A percentile compares a stretch with the other conserved stretches of the same genome.
These are phyloP conservation scores for Oidiodendron maius DNA, from an alignment of 495 filamentous ascomycete genomes.

Conservation along the genomic window DNA sequence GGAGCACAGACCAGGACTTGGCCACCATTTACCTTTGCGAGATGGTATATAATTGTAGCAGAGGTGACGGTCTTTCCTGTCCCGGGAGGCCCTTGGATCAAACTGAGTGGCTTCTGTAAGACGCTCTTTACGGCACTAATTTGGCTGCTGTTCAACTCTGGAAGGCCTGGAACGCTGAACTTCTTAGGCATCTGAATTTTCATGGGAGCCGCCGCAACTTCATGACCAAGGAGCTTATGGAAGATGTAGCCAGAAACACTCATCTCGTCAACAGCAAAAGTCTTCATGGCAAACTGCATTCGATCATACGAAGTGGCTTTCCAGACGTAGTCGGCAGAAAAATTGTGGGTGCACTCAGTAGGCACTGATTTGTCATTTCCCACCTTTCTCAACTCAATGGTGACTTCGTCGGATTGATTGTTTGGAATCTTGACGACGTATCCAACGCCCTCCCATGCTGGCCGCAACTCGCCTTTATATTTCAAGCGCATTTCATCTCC, in stretches of 20 bases:
- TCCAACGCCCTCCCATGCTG: slow-evolving; percentile 95
- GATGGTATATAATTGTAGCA: slow-evolving; percentile 96
- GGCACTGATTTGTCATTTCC: slow-evolving; percentile 91
- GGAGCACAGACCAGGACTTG: slow-evolving; percentile 96
- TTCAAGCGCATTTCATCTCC: slow-evolving; percentile 98
- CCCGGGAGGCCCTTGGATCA: slow-evolving; percentile 95
- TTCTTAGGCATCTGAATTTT: slow-evolving; percentile 96
- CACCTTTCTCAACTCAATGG: slow-evolving; percentile 85
- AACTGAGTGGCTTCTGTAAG: slow-evolving; percentile 81
- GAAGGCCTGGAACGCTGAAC: slow-evolving; percentile 91
- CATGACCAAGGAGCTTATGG: slow-evolving; percentile 92
- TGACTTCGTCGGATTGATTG: slow-evolving; percentile 98
- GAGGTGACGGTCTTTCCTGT: slow-evolving; percentile 99
- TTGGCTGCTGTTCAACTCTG: slow-evolving; percentile 92
- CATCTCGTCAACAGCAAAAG: slow-evolving; percentile 96
- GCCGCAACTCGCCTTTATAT: slow-evolving; percentile 90
- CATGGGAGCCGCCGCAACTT: slow-evolving; percentile 92
- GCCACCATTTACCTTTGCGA: slow-evolving; percentile 90
- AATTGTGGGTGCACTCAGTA: slow-evolving; percentile 96
- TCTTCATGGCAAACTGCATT: slow-evolving; percentile 99
- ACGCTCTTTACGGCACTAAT: slow-evolving; percentile 97
- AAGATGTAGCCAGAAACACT: slow-evolving; percentile 99
- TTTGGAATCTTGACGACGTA: slow-evolving; percentile 99
- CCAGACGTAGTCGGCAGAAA: slow-evolving; percentile 98
- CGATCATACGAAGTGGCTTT: slow-evolving; percentile 98